Percentiles rank a stretch among this genome's conserved stretches.
Conservation (phyloP, 495 filamentous ascomycete species). For the Penicillium dipodomyicola region DNA sequence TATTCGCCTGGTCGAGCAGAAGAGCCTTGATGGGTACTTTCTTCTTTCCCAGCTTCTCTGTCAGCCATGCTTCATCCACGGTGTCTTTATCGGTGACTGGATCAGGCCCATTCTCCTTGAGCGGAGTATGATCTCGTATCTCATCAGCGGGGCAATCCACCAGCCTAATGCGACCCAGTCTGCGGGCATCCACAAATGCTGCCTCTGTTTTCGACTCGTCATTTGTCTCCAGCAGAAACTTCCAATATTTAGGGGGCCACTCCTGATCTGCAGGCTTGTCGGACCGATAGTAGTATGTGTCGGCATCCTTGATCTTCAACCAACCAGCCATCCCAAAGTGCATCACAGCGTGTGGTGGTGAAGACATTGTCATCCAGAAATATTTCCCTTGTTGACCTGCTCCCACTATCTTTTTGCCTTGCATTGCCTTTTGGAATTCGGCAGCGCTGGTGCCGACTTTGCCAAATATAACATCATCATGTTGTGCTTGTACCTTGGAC, state of each 20-base stretch:
- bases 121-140: conserved; percentile 73
- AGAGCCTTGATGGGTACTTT: conserved; percentile 83
- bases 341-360: conserved; percentile 82
- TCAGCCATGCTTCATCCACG: conserved; percentile 70
- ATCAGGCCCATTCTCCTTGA: conserved; percentile 91
- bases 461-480: conserved; percentile 81
- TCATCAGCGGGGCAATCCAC: conserved; percentile 73
- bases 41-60: conserved; percentile 64
- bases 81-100: conserved; percentile 78
- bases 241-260: conserved; percentile 92
- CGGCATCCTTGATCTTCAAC: conserved; percentile 77
- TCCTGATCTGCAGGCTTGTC: conserved; percentile 56
- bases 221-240: conserved; percentile 71
- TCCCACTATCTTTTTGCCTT: conserved; percentile 71
- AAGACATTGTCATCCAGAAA: conserved; percentile 78
- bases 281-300: conserved; percentile 73
- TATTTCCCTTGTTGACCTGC: conserved; percentile 92
- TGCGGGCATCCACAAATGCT: conserved; percentile 78
- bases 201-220: conserved; percentile 61
- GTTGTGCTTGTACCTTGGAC: conserved; percentile 61
- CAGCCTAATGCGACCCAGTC: conserved; percentile 74
- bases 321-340: conserved; percentile 91
- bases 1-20: conserved; percentile 81
- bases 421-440: conserved; percentile 68
- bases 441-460: conserved; percentile 77